phyloP scores from a whole-genome alignment of 768 basidiomycete genomes.

The Amanita thiersii region DNA sequence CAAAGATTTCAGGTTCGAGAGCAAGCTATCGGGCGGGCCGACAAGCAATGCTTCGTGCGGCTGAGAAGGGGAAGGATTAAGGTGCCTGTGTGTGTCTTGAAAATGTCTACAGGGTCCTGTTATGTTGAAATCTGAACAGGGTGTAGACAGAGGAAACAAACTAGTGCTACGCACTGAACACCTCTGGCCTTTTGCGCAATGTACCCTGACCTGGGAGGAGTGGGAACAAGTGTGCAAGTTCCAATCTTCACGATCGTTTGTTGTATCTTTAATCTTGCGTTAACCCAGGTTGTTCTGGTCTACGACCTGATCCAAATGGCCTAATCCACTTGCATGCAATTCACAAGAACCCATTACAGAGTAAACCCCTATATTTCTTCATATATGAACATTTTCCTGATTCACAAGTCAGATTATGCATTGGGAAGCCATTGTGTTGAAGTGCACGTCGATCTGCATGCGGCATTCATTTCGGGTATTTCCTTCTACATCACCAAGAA shows the following conservation, averaged over 20 bases:
- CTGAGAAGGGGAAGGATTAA: conserved; percentile 13
- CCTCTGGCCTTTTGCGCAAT: not conserved
- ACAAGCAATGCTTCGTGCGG: conserved; percentile 20
- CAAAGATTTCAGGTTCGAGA: conserved; percentile 18
- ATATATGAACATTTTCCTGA: not conserved
- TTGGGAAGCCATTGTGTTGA: not conserved
- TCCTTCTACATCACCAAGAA: conserved; percentile 4
- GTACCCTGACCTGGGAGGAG: not conserved
- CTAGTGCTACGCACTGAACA: not conserved
- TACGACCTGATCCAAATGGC: not conserved
- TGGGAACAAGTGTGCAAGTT: not conserved
- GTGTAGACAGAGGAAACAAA: conserved; percentile 4
- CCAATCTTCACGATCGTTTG: not conserved
- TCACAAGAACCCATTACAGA: not conserved
- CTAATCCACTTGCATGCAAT: conserved; percentile 1
- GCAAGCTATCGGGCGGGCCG: conserved; percentile 15
- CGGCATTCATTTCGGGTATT: conserved; percentile 2
- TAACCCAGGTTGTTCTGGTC: not conserved
- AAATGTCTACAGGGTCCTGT: conserved; percentile 6
- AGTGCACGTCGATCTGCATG: conserved; percentile 3
- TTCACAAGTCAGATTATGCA: conserved; percentile 1
- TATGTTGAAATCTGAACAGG: not conserved
- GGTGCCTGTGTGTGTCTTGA: conserved; percentile 14
- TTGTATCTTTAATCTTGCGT: not conserved
- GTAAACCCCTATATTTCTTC: not conserved